These are phyloP conservation scores for Penicillium sp. DNA, from an alignment of 2,329 filamentous ascomycete species.

Conservation along the genomic window DNA sequence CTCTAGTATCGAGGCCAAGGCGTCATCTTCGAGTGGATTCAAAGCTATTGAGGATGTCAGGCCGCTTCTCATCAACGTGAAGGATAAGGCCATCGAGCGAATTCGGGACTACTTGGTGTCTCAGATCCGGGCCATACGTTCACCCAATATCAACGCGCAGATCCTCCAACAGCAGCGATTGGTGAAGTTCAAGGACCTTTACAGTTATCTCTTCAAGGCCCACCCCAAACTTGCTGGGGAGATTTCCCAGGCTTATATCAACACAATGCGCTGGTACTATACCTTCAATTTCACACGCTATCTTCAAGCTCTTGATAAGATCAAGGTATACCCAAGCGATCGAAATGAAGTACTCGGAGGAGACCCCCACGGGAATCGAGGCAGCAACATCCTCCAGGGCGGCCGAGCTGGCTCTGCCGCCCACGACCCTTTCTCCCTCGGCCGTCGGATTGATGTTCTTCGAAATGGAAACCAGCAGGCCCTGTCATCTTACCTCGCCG, in stretches of 20 bases:
- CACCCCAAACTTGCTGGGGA: slow-evolving; percentile 85
- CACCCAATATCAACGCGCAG: slow-evolving; percentile 95
- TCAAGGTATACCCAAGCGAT: slow-evolving; percentile 82
- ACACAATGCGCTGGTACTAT: slow-evolving; percentile 99
- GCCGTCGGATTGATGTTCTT: slow-evolving; percentile 81
- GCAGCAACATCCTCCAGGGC: slow-evolving; percentile 45
- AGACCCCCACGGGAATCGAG: slow-evolving; percentile 71
- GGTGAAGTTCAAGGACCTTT: slow-evolving; percentile 85
- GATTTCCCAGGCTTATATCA: slow-evolving; percentile 91
- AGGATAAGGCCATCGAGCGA: slow-evolving; percentile 85
- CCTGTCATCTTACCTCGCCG: slow-evolving; percentile 83
- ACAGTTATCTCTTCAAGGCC: slow-evolving; percentile 79
- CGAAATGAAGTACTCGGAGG: slow-evolving; percentile 81
- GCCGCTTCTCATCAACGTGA: slow-evolving; percentile 82
- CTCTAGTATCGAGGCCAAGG: slow-evolving; percentile 70
- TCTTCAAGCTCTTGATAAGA: slow-evolving; percentile 77
- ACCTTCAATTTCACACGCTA: slow-evolving; percentile 89
- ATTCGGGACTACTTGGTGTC: slow-evolving; percentile 93
- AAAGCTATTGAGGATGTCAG: slow-evolving; percentile 83
- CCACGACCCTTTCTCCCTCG: slow-evolving; percentile 88
- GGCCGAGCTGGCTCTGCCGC: slow-evolving; percentile 44
- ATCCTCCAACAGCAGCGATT: slow-evolving; percentile 95
- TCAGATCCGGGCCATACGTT: slow-evolving; percentile 91
- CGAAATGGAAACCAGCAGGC: slow-evolving; percentile 74
- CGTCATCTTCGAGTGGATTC: slow-evolving; percentile 63